Conservation (phyloP, 78 protist species). For the Isochrysis galbana region DNA sequence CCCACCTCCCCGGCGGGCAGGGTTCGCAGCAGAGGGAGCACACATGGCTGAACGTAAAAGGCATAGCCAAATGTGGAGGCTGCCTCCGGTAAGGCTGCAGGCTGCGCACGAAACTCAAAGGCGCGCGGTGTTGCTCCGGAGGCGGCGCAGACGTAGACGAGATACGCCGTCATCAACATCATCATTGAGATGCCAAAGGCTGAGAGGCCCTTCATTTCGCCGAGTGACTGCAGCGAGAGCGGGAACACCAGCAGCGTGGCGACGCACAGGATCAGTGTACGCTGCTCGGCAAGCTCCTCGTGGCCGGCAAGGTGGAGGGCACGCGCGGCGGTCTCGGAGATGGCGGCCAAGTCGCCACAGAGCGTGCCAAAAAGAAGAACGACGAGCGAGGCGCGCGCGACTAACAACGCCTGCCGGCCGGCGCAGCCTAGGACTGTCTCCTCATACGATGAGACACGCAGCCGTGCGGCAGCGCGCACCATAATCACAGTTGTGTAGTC, state of each 20-base stretch:
- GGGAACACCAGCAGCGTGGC: background rate
- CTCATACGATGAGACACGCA: background rate
- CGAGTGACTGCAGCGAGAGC: background rate
- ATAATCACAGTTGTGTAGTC: background rate
- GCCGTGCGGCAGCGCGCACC: constrained; percentile 8
- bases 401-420: background rate
- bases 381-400: background rate
- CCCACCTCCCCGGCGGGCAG: constrained; percentile 1
- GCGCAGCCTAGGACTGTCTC: background rate
- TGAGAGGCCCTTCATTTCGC: background rate
- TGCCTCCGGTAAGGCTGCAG: background rate
- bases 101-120: background rate
- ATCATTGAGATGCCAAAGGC: background rate
- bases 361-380: background rate
- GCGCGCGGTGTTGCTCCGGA: background rate
- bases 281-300: background rate
- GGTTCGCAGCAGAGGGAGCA: background rate
- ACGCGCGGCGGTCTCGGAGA: background rate
- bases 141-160: background rate
- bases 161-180: background rate
- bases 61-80: background rate
- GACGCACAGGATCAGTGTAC: background rate
- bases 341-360: background rate
- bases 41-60: background rate
- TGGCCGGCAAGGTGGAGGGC: background rate